Evolutionary conservation across 352 stramenopile species (phyloP), one percentile per base, ranked within the genome.

Genomic region (Globisporangium splendens): DNA sequence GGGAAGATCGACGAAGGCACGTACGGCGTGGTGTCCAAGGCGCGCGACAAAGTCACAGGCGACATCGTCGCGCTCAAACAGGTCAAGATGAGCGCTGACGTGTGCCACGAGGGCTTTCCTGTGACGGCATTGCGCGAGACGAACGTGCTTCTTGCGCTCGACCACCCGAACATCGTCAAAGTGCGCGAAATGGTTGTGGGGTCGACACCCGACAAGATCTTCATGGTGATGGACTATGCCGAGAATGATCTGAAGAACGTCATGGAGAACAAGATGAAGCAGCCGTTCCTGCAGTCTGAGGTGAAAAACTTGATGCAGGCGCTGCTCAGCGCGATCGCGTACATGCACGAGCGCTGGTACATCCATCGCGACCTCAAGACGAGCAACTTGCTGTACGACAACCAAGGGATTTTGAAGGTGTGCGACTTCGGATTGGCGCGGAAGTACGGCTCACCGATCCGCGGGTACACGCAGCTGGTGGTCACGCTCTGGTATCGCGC

Each of bases 361-460:
- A 86, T 99, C 33, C 97, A 99, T 69, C 89, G 97, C 15, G 97
- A 99, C 65, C 82, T 99, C 59, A 99, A 99, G 79, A 98, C 96
- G n/a, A 96, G 76, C 58, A 99, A 99, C 63, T 80, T 99, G 65
- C 70, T 99, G 6, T 98, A 99, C 56, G 92, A 96, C 66, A 81
- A 86, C 61, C 63, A 65, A 11, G 88, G 84, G 1, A 46, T 79
- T 8, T 69, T 96, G 20, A 94, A 93, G 50, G 73, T 96, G 8
- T 94, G 86, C 59, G 88, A 96, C 58, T 96, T 96, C 68, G 88
- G 88, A 2, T 75, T 95, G 20, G 80, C 83, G 17, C 70, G 88
- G 18, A 92, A 93, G 55, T 94, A 92, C 49, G 84, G 83, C 42
- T 88, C 79, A 13, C 86, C 86, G 0, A 73, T 95, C 42, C 68